These are phyloP conservation scores for Cytospora piceae DNA, from an alignment of 2,329 filamentous ascomycete species.

Conservation along the genomic window DNA sequence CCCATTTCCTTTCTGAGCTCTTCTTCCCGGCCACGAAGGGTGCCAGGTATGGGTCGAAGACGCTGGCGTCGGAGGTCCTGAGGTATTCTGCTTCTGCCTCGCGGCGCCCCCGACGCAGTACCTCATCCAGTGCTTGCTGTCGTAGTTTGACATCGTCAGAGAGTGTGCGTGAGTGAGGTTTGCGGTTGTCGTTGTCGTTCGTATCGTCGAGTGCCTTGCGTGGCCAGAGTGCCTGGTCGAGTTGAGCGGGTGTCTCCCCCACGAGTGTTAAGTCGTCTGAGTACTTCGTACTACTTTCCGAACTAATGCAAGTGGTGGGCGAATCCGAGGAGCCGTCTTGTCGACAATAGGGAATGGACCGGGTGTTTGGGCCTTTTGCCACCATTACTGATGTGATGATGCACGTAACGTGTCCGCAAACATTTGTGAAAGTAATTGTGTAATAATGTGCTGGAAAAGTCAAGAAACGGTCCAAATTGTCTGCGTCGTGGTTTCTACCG, in stretches of 20 bases:
- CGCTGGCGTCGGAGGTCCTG: neutral
- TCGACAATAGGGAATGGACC: neutral
- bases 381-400: neutral
- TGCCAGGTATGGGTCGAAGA: neutral
- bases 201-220: neutral
- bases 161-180: neutral
- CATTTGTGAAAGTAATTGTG: neutral
- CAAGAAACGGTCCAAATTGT: too few species aligned
- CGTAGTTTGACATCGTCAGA: neutral
- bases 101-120: neutral
- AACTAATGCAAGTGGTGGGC: neutral
- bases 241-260: neutral
- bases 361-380: neutral
- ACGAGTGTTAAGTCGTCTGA: neutral
- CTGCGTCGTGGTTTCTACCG: too few species aligned
- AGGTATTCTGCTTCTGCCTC: neutral
- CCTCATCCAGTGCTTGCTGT: neutral
- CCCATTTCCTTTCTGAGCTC: neutral
- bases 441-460: too few species aligned
- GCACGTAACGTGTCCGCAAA: neutral
- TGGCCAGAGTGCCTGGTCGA: neutral
- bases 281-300: neutral
- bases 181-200: neutral
- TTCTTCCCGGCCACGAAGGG: neutral
- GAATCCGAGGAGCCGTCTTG: neutral